phyloP scores from a whole-genome alignment of 805 yeast species.

The Ogataea nitratoaversa region DNA sequence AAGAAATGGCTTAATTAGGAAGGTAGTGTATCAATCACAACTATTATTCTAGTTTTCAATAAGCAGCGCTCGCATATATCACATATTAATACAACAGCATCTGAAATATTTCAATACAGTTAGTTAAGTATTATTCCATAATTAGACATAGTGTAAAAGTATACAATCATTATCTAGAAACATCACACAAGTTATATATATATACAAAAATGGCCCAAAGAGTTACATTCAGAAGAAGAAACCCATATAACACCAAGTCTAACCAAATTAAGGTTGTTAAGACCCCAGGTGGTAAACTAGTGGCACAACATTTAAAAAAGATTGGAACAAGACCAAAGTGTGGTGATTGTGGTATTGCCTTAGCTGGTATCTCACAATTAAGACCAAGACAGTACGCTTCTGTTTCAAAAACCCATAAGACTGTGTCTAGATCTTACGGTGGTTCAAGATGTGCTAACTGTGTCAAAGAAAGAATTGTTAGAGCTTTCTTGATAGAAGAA shows the following conservation, averaged over 20 bases:
- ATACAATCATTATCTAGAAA: too few species aligned
- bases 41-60: too few species aligned
- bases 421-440: slow-evolving; percentile 99
- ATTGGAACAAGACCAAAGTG: slow-evolving; percentile 80
- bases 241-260: slow-evolving; percentile 99
- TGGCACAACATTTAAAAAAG: slow-evolving; percentile 97
- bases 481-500: slow-evolving; percentile 99
- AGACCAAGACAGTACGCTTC: slow-evolving; percentile 98
- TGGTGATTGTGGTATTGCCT: slow-evolving; percentile 78
- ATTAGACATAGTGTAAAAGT: too few species aligned
- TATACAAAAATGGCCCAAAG: slow-evolving; percentile 85
- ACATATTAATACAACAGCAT: too few species aligned
- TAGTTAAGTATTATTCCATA: too few species aligned
- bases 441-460: slow-evolving; percentile 98
- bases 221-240: slow-evolving; percentile 98
- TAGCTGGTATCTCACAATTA: slow-evolving; percentile 75
- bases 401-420: slow-evolving; percentile 93
- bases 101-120: too few species aligned
- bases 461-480: slow-evolving; percentile 98
- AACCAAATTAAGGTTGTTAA: slow-evolving; percentile 99
- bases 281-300: slow-evolving; percentile 99
- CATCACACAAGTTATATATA: too few species aligned
- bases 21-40: slow-evolving; percentile 3
- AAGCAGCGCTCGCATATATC: too few species aligned
- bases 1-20: not conserved